phyloP scores from a whole-genome alignment of 1,284 basidiomycete species.

The Microbotryomycetes sp. region DNA sequence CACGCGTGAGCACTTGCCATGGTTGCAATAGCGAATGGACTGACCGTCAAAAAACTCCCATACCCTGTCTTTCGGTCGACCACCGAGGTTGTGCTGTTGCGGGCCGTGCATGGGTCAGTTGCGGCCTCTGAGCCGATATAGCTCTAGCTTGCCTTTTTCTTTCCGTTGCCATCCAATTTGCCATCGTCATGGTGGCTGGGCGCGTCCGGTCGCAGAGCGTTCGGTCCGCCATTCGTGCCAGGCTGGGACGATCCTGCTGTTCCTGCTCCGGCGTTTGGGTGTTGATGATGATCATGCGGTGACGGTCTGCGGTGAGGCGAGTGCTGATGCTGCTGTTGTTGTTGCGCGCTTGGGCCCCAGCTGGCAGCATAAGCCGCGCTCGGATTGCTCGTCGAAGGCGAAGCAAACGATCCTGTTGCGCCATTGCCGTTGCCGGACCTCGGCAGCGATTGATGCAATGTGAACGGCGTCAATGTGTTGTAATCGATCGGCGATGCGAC shows the following conservation, averaged over 20 bases:
- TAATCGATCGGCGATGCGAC: background rate
- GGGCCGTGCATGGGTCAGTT: background rate
- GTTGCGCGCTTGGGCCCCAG: background rate
- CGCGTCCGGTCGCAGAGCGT: no score
- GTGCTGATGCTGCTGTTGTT: background rate
- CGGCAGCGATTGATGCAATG: background rate
- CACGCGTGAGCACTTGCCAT: background rate
- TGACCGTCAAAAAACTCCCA: conserved; percentile 33
- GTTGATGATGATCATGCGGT: no score
- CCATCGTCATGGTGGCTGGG: background rate
- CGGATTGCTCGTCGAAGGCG: background rate
- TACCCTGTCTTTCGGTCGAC: conserved; percentile 31
- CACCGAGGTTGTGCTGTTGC: conserved; percentile 7
- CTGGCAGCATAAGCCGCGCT: no score
- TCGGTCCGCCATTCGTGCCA: no score
- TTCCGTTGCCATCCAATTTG: background rate
- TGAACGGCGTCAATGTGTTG: background rate
- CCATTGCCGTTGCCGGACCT: no score
- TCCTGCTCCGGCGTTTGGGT: no score
- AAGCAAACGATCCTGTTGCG: background rate
- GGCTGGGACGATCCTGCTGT: no score
- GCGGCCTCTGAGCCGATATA: background rate
- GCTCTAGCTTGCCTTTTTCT: background rate
- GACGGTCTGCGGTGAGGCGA: background rate
- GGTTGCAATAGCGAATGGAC: background rate